A percentile compares a stretch with the other conserved stretches of the same genome.
These are phyloP conservation scores for Podaxis pistillaris DNA, from an alignment of 768 basidiomycete genomes.

Conservation along the genomic window DNA sequence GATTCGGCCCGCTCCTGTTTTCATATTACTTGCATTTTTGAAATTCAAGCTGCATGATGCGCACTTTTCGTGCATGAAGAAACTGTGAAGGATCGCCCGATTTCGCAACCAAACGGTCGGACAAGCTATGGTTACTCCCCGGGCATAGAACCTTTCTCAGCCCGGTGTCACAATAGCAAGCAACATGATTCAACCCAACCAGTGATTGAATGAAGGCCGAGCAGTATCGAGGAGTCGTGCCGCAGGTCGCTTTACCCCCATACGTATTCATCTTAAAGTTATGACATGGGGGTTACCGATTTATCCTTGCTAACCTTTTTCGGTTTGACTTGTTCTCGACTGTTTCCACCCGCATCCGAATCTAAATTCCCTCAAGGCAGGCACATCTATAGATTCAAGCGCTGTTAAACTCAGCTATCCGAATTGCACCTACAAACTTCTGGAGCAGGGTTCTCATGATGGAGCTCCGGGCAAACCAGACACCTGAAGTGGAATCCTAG, in stretches of 20 bases:
- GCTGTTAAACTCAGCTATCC: constrained; percentile 29
- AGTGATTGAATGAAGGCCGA: constrained; percentile 5
- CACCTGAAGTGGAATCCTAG: constrained; percentile 31
- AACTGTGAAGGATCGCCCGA: neutral
- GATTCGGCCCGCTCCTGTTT: neutral
- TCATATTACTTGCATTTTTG: neutral
- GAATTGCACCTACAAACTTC: constrained; percentile 28
- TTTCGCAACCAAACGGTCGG: neutral
- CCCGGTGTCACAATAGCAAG: neutral
- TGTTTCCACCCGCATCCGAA: constrained; percentile 29
- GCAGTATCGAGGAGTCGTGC: neutral
- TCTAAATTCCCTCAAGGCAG: constrained; percentile 39
- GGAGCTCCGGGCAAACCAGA: constrained; percentile 36
- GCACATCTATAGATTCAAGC: constrained; percentile 37
- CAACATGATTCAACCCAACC: neutral
- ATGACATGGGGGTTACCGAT: constrained; percentile 33
- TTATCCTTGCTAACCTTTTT: constrained; percentile 39
- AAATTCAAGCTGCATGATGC: neutral
- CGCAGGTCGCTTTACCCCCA: constrained; percentile 16
- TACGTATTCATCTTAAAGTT: constrained; percentile 25
- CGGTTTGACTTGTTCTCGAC: constrained; percentile 33
- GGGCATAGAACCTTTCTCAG: neutral
- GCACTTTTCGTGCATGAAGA: too few species aligned
- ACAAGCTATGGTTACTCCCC: constrained; percentile 1
- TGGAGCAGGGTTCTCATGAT: constrained; percentile 30